Evolutionary conservation across 2,329 filamentous ascomycete species (phyloP).

Genomic region (Cryphonectria radicalis): DNA sequence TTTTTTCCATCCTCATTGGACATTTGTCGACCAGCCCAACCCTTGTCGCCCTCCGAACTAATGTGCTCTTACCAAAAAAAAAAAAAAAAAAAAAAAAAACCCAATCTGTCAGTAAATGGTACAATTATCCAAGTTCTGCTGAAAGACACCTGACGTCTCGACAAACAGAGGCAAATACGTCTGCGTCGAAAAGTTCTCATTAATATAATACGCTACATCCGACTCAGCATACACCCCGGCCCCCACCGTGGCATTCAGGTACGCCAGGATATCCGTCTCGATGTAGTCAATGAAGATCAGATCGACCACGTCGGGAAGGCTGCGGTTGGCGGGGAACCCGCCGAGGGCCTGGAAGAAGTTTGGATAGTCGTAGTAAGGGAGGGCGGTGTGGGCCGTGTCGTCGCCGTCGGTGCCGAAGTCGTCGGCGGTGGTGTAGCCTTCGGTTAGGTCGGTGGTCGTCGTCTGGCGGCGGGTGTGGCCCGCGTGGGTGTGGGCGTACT

Average conservation of each 20-base stretch:
- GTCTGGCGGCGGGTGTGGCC: slow-evolving; percentile 55
- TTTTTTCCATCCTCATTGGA: too few relatives aligned
- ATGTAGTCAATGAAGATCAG: slow-evolving; percentile 59
- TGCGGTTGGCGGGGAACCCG: slow-evolving; percentile 50
- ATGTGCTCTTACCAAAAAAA: too few relatives aligned
- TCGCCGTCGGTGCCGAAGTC: slow-evolving; percentile 60
- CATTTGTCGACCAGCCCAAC: too few relatives aligned
- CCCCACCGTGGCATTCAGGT: slow-evolving; percentile 38
- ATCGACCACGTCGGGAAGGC: slow-evolving; percentile 50
- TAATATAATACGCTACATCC: slow-evolving; percentile 45
- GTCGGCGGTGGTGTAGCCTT: slow-evolving; percentile 58
- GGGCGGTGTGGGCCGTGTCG: slow-evolving; percentile 55
- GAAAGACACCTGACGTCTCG: slow-evolving; percentile 40
- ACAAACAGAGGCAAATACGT: slow-evolving; percentile 47
- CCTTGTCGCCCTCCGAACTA: too few relatives aligned
- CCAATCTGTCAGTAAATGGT: slow-evolving; percentile 30
- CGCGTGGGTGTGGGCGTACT: slow-evolving; percentile 34
- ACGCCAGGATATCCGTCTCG: slow-evolving; percentile 42
- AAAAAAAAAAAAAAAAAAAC: too few relatives aligned
- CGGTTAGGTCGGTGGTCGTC: slow-evolving; percentile 45
- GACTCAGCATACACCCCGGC: slow-evolving; percentile 37
- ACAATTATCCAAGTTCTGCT: slow-evolving; percentile 43
- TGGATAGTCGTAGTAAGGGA: slow-evolving; percentile 52
- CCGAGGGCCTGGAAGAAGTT: slow-evolving; percentile 55
- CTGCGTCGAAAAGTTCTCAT: slow-evolving; percentile 45